Conservation (phyloP, 2,329 filamentous ascomycete species). For the Fusarium annulatum region DNA sequence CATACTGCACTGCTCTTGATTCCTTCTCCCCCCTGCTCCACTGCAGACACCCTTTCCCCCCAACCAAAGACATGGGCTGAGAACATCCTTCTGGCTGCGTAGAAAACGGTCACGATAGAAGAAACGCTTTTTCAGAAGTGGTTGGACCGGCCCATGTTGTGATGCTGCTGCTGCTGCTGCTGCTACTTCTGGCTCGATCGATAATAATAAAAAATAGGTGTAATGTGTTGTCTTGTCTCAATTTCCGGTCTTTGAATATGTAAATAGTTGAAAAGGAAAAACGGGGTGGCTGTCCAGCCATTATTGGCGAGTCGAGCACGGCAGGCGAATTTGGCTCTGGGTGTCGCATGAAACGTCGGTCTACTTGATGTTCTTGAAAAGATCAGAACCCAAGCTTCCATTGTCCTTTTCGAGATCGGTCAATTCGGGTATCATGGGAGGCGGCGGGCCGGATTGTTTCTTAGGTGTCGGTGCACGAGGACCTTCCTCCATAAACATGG, state of each 20-base stretch:
- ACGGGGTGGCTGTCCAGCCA: constrained; percentile 30
- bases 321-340: background rate
- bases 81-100: constrained; percentile 26
- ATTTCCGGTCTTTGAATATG: constrained; percentile 42
- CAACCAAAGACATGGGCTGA: constrained; percentile 17
- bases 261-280: constrained; percentile 37
- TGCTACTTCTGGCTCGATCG: constrained; percentile 43
- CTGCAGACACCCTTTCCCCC: constrained; percentile 14
- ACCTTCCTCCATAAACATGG: constrained; percentile 54
- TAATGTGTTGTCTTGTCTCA: constrained; percentile 29
- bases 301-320: constrained; percentile 8
- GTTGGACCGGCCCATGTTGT: constrained; percentile 28
- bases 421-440: constrained; percentile 71
- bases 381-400: constrained; percentile 60
- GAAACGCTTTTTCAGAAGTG: constrained; percentile 28
- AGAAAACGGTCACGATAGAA: constrained; percentile 24
- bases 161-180: constrained; percentile 17
- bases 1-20: constrained; percentile 39
- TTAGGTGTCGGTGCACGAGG: constrained; percentile 43
- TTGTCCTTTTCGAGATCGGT: constrained; percentile 62
- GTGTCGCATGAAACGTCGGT: constrained; percentile 14
- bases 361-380: constrained; percentile 71
- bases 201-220: constrained; percentile 31
- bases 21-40: constrained; percentile 31
- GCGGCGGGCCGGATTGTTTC: constrained; percentile 62